These are phyloP conservation scores for Epichloe coenophiala DNA, from an alignment of 2,329 filamentous ascomycete species.

Conservation along the genomic window DNA sequence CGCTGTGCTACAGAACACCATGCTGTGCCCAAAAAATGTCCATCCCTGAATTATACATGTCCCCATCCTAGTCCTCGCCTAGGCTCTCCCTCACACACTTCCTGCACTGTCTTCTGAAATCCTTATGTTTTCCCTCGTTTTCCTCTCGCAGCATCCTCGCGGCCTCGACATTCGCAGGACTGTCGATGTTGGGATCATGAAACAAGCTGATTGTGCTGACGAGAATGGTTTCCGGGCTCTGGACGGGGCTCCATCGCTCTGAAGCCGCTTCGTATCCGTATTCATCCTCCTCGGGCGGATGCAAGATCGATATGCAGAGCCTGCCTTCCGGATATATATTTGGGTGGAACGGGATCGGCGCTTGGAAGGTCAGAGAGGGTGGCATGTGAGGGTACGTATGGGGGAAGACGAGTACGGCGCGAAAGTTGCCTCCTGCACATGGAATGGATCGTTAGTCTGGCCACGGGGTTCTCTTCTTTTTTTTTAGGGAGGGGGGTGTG, in stretches of 20 bases:
- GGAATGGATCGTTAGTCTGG: background rate
- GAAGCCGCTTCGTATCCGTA: conserved; percentile 84
- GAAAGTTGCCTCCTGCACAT: conserved; percentile 72
- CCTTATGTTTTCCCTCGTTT: conserved; percentile 41
- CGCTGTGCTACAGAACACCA: background rate
- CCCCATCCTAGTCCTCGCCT: conserved; percentile 46
- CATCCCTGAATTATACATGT: background rate
- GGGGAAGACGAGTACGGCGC: conserved; percentile 72
- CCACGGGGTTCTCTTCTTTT: no score
- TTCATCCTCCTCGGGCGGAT: conserved; percentile 86
- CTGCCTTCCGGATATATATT: conserved; percentile 82
- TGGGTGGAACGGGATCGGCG: conserved; percentile 77
- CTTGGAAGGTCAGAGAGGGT: conserved; percentile 76
- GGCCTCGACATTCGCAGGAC: conserved; percentile 87
- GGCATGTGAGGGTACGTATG: conserved; percentile 75
- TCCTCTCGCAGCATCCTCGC: conserved; percentile 80
- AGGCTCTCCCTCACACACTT: conserved; percentile 70
- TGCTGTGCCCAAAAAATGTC: background rate
- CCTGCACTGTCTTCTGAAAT: conserved; percentile 68
- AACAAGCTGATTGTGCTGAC: conserved; percentile 87
- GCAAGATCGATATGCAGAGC: conserved; percentile 94
- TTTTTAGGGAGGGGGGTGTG: background rate
- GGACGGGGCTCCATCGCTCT: conserved; percentile 90
- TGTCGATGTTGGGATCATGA: conserved; percentile 86
- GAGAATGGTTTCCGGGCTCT: conserved; percentile 93